Conservation (phyloP, 352 stramenopile genomes). For the Globisporangium cylindrosporum region DNA sequence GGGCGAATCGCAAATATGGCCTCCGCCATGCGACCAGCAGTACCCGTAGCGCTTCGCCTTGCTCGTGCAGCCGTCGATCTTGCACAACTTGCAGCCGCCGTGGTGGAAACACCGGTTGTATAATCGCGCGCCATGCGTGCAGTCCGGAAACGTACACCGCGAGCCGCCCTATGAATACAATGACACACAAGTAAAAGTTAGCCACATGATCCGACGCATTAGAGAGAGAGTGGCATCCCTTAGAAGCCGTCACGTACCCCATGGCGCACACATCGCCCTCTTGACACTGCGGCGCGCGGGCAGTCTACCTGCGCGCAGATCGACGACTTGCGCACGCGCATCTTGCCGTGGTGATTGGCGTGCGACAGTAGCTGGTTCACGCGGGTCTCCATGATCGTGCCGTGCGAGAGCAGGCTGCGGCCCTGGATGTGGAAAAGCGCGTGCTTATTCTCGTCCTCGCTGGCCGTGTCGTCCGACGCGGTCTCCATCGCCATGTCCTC, state of each 20-base stretch:
- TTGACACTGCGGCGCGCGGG: conserved; percentile 43
- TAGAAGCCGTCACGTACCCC: conserved; percentile 17
- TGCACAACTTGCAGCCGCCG: conserved; percentile 63
- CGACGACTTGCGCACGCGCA: conserved; percentile 59
- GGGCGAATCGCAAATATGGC: conserved; percentile 50
- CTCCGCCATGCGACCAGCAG: conserved; percentile 68
- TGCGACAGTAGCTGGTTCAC: conserved; percentile 51
- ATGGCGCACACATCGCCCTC: conserved; percentile 53
- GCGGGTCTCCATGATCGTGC: conserved; percentile 50
- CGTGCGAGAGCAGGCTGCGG: conserved; percentile 48
- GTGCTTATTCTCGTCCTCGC: conserved; percentile 37
- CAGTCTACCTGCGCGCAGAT: conserved; percentile 59
- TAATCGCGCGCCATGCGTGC: conserved; percentile 50
- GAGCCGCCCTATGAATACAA: conserved; percentile 33
- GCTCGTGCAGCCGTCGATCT: conserved; percentile 55
- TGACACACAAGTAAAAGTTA: conserved; percentile 1
- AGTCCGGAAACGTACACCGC: conserved; percentile 55
- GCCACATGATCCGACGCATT: neutral
- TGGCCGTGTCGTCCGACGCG: conserved; percentile 25
- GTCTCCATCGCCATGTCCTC: conserved; percentile 23
- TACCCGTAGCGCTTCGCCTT: conserved; percentile 72
- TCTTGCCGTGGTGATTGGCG: conserved; percentile 68
- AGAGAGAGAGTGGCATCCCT: neutral
- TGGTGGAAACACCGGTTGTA: conserved; percentile 73
- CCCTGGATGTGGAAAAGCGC: conserved; percentile 45